Conservation (phyloP, 129 eudicot species). For the Heracleum sosnowskyi region DNA sequence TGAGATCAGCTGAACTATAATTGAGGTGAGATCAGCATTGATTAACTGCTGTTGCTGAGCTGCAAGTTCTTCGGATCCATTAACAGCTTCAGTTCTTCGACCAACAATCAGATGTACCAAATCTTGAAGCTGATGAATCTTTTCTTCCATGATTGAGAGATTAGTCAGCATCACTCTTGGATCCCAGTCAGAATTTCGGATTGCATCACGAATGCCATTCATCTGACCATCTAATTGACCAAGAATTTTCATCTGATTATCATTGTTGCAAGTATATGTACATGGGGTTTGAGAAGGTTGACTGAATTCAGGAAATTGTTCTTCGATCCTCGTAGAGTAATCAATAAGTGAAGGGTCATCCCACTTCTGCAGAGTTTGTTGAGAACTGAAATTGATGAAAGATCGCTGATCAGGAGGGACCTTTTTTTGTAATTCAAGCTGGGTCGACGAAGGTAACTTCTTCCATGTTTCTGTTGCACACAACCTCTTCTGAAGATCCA, state of each 20-base stretch:
- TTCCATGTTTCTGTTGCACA: constrained; percentile 31
- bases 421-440: constrained; percentile 21
- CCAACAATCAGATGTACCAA: constrained; percentile 50
- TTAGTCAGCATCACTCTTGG: constrained; percentile 65
- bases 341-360: constrained; percentile 44
- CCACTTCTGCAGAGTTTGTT: constrained; percentile 31
- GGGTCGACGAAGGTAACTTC: constrained; percentile 27
- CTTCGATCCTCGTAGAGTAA: constrained; percentile 34
- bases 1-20: constrained; percentile 77
- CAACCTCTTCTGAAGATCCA: constrained; percentile 50
- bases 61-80: constrained; percentile 41
- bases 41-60: constrained; percentile 71
- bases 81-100: constrained; percentile 29
- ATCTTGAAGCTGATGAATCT: constrained; percentile 83
- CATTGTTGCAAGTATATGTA: constrained; percentile 14
- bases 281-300: constrained; percentile 25
- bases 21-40: constrained; percentile 88
- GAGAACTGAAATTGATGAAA: constrained; percentile 26
- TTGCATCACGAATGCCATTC: constrained; percentile 25
- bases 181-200: constrained; percentile 56
- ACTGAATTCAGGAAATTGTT: constrained; percentile 23
- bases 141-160: constrained; percentile 75
- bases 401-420: constrained; percentile 22
- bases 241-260: constrained; percentile 26
- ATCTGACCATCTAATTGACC: constrained; percentile 32